Percentiles rank a stretch among this genome's conserved stretches.
phyloP scores from a whole-genome alignment of 352 stramenopile species.

The Peronosclerospora sorghi region DNA sequence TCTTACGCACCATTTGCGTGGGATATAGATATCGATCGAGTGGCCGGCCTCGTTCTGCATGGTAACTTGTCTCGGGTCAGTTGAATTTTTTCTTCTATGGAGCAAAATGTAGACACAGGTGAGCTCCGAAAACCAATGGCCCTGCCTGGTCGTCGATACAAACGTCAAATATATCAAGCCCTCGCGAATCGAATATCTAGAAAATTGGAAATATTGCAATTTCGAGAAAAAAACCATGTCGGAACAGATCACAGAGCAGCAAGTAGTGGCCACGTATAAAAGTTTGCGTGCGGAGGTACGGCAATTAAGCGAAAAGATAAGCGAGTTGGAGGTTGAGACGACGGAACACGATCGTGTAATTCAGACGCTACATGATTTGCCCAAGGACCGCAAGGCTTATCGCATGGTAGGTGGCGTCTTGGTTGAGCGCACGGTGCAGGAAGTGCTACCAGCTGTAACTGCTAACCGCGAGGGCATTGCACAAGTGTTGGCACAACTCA shows the following conservation, averaged over 20 bases:
- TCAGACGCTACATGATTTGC: constrained; percentile 64
- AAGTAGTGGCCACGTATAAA: constrained; percentile 83
- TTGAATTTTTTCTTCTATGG: too few species aligned
- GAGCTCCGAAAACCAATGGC: constrained; percentile 57
- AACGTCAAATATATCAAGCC: constrained; percentile 20
- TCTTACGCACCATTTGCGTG: constrained; percentile 90
- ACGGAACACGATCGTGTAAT: constrained; percentile 80
- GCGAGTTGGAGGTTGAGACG: constrained; percentile 74
- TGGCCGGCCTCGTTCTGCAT: constrained; percentile 98
- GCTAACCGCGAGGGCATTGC: constrained; percentile 72
- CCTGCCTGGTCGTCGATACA: constrained; percentile 55
- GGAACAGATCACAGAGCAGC: constrained; percentile 71
- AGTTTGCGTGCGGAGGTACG: constrained; percentile 72
- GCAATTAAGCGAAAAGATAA: constrained; percentile 78
- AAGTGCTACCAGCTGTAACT: constrained; percentile 89
- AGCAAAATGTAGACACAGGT: too few species aligned
- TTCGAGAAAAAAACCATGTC: too few species aligned
- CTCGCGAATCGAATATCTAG: constrained; percentile 7
- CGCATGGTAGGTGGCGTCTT: constrained; percentile 93
- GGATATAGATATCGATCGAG: constrained; percentile 98
- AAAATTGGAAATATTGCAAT: too few species aligned
- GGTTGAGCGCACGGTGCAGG: constrained; percentile 92
- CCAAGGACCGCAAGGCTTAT: constrained; percentile 82
- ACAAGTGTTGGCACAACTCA: constrained; percentile 66
- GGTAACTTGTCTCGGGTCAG: constrained; percentile 52